Base-by-base conservation (phyloP, 257 asterid species). In the Coffea canephora region DNA sequence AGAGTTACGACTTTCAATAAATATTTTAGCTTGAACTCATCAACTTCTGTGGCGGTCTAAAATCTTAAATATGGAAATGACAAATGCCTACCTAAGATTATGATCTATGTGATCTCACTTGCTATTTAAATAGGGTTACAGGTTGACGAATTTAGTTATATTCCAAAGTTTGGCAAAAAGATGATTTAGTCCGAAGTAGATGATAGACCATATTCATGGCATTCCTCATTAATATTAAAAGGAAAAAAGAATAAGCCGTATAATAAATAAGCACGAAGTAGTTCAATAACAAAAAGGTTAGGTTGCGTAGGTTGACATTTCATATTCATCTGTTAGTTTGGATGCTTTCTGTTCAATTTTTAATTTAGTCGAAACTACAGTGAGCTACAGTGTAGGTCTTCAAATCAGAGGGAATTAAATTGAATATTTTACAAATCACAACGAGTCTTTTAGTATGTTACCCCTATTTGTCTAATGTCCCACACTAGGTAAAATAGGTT, bases 61-160 rank as follows among this genome's bases (percentile, higher is more conserved):
- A 8, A 14, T 61, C 19, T 34, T 57, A 75, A 74, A 62, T 0
- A 12, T 31, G 34, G 11, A 18, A 66, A 77, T 4, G 74, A 49
- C 66, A 77, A 77, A 77, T 66, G 39, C 18, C 73, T 18, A 41
- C 10, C 52, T 52, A 65, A 59, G 23, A 2, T 23, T 62, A 75
- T 75, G 6, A 31, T n/a, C 8, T 19, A 66, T 66, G 74, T 15
- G 66, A 66, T 50, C 66, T 67, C 19, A 77, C 50, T 77, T 46
- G 14, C 50, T 45, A 25, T 46, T 14, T 77, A 14, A 62, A 64
- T 61, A 31, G 15, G 27, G 34, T 43, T 15, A 62, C 21, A 9
- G 5, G 64, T 65, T 77, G 80, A 64, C 73, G 61, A 76, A 57
- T 59, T 59, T 75, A 75, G 71, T 59, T 75, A 4, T 36, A 23